Evolutionary conservation across 75 land plant genomes (phyloP).

Genomic region (Pinus taeda): DNA sequence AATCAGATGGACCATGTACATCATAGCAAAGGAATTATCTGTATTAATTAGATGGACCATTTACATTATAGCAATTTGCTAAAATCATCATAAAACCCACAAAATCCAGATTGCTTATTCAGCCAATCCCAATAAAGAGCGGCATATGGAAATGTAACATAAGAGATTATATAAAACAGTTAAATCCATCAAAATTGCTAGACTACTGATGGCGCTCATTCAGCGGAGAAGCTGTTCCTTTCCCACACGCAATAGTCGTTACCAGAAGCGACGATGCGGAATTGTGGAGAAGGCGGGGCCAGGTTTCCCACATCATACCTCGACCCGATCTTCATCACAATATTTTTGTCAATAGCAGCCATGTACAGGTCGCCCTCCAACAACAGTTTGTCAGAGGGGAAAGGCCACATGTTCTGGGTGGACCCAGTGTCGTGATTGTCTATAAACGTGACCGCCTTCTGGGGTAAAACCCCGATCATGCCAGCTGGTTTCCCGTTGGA

Average conservation of each 20-base stretch:
- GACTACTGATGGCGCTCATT: too few species aligned
- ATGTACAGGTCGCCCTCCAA: constrained; percentile 37
- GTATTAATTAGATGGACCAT: too few species aligned
- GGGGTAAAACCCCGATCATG: constrained; percentile 39
- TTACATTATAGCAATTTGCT: too few species aligned
- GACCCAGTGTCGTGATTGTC: constrained; percentile 53
- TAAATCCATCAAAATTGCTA: too few species aligned
- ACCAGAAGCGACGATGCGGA: not conserved
- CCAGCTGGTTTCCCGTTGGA: constrained; percentile 34
- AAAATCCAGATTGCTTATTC: too few species aligned
- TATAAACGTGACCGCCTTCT: constrained; percentile 47
- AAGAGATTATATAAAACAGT: too few species aligned
- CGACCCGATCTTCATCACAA: constrained; percentile 39
- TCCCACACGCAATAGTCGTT: constrained; percentile 3
- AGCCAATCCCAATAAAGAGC: too few species aligned
- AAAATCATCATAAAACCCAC: too few species aligned
- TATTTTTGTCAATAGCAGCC: constrained; percentile 30
- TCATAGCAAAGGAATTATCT: too few species aligned
- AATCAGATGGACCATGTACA: too few species aligned
- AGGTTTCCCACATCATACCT: constrained; percentile 19
- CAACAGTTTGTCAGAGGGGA: constrained; percentile 57
- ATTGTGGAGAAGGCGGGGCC: not conserved
- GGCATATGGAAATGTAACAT: too few species aligned
- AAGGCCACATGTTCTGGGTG: constrained; percentile 36
- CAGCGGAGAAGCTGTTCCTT: not conserved